phyloP scores from a whole-genome alignment of 73 alveolate species.

The Tetrahymena elliotti region DNA sequence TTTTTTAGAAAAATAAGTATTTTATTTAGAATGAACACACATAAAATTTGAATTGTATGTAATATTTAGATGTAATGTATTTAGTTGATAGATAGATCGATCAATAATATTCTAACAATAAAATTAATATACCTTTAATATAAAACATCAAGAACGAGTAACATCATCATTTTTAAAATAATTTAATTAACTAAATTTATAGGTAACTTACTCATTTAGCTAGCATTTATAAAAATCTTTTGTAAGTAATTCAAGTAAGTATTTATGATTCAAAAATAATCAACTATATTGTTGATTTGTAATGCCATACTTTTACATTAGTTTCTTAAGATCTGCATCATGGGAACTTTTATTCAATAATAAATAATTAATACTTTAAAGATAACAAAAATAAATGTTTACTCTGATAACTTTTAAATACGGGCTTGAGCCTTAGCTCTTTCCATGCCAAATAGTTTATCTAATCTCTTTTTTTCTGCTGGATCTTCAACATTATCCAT shows the following conservation, averaged over 20 bases:
- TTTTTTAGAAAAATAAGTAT: no score
- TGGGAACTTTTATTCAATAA: not conserved
- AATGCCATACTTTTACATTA: not conserved
- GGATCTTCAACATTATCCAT: slow-evolving; percentile 8
- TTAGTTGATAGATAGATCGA: not conserved
- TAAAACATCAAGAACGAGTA: not conserved
- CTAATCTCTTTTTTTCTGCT: slow-evolving; percentile 38
- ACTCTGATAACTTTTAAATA: slow-evolving; percentile 8
- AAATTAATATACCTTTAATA: not conserved
- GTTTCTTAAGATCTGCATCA: not conserved
- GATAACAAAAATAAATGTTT: not conserved
- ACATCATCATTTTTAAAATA: not conserved
- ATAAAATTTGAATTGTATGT: no score
- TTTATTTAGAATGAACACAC: no score
- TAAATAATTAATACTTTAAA: not conserved
- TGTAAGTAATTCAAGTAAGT: no score
- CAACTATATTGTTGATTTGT: not conserved
- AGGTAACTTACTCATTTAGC: not conserved
- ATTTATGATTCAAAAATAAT: not conserved
- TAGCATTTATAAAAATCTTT: not conserved
- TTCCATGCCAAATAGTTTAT: slow-evolving; percentile 45
- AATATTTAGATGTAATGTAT: no score
- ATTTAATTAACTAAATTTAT: not conserved
- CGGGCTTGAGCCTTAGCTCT: slow-evolving; percentile 43
- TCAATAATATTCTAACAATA: no score